Percentiles rank a stretch among this genome's conserved stretches.
Evolutionary conservation across 495 filamentous ascomycete species (phyloP).

Genomic region (Xylaria flabelliformis): DNA sequence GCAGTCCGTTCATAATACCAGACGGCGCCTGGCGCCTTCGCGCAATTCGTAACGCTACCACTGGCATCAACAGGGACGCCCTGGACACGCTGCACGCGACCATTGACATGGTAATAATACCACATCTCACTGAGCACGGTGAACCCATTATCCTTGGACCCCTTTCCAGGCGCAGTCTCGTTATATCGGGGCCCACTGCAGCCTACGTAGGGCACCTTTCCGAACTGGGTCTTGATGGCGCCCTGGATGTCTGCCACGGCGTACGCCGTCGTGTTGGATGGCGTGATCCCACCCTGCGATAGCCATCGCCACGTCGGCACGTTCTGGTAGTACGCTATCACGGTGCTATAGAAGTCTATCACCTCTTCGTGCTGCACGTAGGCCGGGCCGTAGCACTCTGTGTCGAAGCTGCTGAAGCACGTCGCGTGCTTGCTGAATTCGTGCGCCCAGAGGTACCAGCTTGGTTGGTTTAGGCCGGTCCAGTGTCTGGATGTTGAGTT

Average conservation of each 20-base stretch:
- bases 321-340: constrained; percentile 47
- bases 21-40: constrained; percentile 47
- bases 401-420: constrained; percentile 59
- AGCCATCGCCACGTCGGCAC: constrained; percentile 55
- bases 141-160: constrained; percentile 49
- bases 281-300: constrained; percentile 41
- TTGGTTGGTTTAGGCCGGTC: constrained; percentile 51
- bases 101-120: constrained; percentile 58
- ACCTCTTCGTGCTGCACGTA: constrained; percentile 52
- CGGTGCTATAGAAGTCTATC: constrained; percentile 54
- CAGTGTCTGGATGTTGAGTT: constrained; percentile 43
- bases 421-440: constrained; percentile 64
- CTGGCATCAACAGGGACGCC: constrained; percentile 49
- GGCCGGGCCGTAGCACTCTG: constrained; percentile 55
- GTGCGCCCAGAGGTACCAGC: constrained; percentile 58
- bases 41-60: constrained; percentile 48
- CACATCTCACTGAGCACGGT: constrained; percentile 57
- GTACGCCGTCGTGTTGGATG: constrained; percentile 49
- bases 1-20: constrained; percentile 49
- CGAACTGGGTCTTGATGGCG: constrained; percentile 45
- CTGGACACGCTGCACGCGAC: constrained; percentile 51
- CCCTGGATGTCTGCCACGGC: constrained; percentile 47
- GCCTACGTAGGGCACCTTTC: constrained; percentile 54
- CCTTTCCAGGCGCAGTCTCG: constrained; percentile 52
- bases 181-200: constrained; percentile 57